Evolutionary conservation across 75 land plant species (phyloP).

Genomic region (Selaginella tamariscina): DNA sequence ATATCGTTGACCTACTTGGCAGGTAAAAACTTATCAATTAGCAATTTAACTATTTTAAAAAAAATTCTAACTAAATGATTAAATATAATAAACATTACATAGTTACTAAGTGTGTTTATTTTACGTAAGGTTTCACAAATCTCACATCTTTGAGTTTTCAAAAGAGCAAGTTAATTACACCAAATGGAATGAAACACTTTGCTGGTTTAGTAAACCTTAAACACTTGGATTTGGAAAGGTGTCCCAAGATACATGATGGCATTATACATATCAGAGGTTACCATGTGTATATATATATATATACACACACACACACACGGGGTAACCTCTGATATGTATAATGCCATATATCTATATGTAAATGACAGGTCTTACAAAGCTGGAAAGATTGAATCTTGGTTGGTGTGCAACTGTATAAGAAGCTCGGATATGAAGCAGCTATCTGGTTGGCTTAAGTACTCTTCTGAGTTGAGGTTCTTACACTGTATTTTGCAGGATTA

Average conservation of each 20-base stretch:
- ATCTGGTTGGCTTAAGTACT: slow-evolving; percentile 35
- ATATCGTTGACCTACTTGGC: slow-evolving; percentile 40
- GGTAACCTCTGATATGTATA: neutral
- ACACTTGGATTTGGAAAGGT: slow-evolving; percentile 72
- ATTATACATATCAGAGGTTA: slow-evolving; percentile 64
- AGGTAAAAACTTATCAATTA: slow-evolving; percentile 33
- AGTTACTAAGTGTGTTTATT: neutral
- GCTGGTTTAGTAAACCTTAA: slow-evolving; percentile 45
- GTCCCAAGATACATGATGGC: slow-evolving; percentile 77
- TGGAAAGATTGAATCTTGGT: slow-evolving; percentile 69
- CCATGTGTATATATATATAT: neutral
- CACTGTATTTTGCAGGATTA: slow-evolving; percentile 49
- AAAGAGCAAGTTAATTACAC: slow-evolving; percentile 50
- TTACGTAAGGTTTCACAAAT: slow-evolving; percentile 50
- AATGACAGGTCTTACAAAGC: slow-evolving; percentile 51
- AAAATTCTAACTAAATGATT: too few relatives aligned
- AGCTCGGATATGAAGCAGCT: slow-evolving; percentile 67
- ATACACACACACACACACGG: too few relatives aligned
- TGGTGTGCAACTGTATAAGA: slow-evolving; percentile 71
- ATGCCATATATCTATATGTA: too few relatives aligned
- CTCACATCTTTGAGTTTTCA: slow-evolving; percentile 71
- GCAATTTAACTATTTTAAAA: too few relatives aligned
- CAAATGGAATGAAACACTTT: slow-evolving; percentile 58
- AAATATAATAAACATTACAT: too few relatives aligned
- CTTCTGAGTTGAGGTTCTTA: neutral